Conservation (phyloP, 495 filamentous ascomycete species). For the Aspergillus cavernicola region DNA sequence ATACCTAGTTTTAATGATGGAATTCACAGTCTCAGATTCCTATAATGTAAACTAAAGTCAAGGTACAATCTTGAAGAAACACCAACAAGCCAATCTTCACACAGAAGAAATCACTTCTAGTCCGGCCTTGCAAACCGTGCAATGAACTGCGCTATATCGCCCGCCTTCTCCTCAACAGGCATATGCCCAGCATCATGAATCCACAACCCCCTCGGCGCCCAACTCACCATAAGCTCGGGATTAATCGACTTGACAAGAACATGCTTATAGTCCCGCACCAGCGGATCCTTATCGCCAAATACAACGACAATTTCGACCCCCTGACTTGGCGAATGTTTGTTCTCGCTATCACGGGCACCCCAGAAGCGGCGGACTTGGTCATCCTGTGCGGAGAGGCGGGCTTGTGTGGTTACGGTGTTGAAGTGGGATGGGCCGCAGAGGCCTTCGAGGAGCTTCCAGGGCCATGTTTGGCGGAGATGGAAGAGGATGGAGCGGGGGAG, state of each 20-base stretch:
- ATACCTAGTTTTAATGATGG: too few species aligned
- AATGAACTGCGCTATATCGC: background rate
- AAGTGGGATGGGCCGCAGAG: background rate
- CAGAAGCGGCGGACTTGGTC: background rate
- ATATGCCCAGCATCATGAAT: background rate
- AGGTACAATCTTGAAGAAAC: too few species aligned
- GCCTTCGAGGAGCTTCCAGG: background rate
- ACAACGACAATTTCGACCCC: background rate
- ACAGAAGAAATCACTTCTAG: too few species aligned
- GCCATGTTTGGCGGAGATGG: background rate
- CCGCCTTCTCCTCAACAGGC: background rate
- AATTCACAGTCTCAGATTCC: too few species aligned
- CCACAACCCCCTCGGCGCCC: slow-evolving; percentile 2
- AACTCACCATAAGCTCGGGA: background rate
- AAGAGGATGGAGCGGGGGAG: background rate
- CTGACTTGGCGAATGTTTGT: too few species aligned
- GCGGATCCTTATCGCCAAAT: background rate
- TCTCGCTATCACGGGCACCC: background rate
- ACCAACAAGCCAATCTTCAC: too few species aligned
- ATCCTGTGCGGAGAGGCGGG: background rate
- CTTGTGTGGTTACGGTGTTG: background rate
- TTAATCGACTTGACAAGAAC: background rate
- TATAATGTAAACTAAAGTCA: too few species aligned
- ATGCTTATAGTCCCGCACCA: background rate
- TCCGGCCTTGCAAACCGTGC: background rate